Evolutionary conservation across 2,329 filamentous ascomycete genomes (phyloP), one percentile per base, ranked within the genome.

Genomic region (Neonectria hederae): DNA sequence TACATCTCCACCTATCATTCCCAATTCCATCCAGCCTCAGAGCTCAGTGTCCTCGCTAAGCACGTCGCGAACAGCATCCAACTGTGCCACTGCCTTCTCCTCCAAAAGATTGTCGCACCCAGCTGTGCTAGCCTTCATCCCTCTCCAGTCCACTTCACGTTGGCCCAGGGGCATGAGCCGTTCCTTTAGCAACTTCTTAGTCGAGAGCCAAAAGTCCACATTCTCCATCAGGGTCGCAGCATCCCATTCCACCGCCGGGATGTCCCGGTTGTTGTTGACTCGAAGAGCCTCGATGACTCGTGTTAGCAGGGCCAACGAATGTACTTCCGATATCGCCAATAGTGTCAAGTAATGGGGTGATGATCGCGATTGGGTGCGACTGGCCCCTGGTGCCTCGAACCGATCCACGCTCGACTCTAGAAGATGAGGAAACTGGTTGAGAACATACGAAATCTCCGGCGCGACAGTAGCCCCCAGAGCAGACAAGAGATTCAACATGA

Each of bases 381-480:
- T 86, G 6, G 84, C 81, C 0, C 85, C 79, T 22, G 87, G 82
- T 35, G 87, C 82, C 74, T 92, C 90, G 66, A 98, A 89, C 1
- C 91, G 87, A 54, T 89, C 87, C 8, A 91, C 86, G 13, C 92
- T 92, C 30, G 92, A 88, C 45, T 82, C 80, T 10, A 99, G 84
- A 63, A 98, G 89, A 51, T 89, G 86, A 11, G 92, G 90, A 77
- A 97, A 99, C 76, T 94, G 91, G 75, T 97, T 97, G 28, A 99
- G 84, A 75, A 98, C 97, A 62, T 90, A 90, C 0, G 92, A 88
- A 6, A 98, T 88, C 77, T 99, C 96, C 0, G 90, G 88, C 0
- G 94, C 94, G 51, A 97, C 89, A 2, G 92, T 91, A 1, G 89
- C 86, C 11, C 94, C 93, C 19, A 99, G 88, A 11, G 92, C 89